phyloP scores from a whole-genome alignment of 164 flowering plant genomes.

The Kingdonia uniflora region DNA sequence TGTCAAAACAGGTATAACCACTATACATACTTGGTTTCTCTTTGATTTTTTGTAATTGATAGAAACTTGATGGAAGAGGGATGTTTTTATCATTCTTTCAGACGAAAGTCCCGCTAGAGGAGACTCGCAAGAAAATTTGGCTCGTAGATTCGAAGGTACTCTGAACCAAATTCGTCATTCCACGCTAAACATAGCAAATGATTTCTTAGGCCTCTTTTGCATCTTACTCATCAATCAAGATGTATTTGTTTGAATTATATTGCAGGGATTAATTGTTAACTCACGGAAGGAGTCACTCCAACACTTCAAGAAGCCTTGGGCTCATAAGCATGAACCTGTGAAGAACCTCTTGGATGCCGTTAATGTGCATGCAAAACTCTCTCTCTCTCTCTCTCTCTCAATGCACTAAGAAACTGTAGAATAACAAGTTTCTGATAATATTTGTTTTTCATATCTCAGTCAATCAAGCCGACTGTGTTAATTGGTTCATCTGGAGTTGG shows the following conservation, averaged over 20 bases:
- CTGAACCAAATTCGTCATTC: conserved; percentile 2
- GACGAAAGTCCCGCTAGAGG: conserved; percentile 70
- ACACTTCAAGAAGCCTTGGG: conserved; percentile 97
- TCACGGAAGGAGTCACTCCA: conserved; percentile 76
- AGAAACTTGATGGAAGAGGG: neutral
- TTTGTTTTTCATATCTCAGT: conserved; percentile 22
- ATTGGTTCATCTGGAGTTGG: conserved; percentile 91
- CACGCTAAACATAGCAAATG: neutral
- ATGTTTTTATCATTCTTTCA: conserved; percentile 18
- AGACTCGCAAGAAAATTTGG: conserved; percentile 82
- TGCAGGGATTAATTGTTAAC: conserved; percentile 82
- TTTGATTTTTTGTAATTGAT: neutral
- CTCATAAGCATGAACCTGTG: conserved; percentile 89
- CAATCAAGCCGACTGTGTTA: conserved; percentile 72
- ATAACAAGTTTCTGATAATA: neutral
- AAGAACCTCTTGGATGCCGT: conserved; percentile 65
- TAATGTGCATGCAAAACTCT: conserved; percentile 35
- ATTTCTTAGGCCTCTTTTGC: neutral
- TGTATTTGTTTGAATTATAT: conserved; percentile 4
- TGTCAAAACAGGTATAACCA: conserved; percentile 52
- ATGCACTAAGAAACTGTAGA: neutral
- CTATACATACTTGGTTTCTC: neutral
- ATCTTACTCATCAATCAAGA: neutral
- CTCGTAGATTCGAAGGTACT: conserved; percentile 90
- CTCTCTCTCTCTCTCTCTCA: conserved; percentile 4